Base-by-base conservation (phyloP, 1,139 yeast species). In the Candida sp. region DNA sequence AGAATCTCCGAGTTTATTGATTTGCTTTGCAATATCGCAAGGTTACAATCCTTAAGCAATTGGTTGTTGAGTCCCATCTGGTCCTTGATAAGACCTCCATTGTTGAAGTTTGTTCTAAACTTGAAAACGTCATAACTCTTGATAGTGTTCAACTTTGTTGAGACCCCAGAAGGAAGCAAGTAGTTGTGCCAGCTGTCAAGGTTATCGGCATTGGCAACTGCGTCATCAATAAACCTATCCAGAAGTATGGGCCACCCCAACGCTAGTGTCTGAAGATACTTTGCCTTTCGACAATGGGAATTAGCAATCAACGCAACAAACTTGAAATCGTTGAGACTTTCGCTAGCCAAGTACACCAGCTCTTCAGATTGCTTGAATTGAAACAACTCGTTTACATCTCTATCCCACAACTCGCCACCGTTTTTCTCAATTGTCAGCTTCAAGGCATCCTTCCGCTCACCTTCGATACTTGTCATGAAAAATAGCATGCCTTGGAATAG, bases 171-270 rank as follows among this genome's bases (percentile, higher is more conserved):
- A 1, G 96, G 88, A 40, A 92, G 69, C 3, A 88, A 62, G 63
- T 86, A 92, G 28, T 76, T 69, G 12, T 64, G 70, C 85, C 93
- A 84, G 28, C 66, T 58, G 7, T 60, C 55, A 3, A 72, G 62
- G 12, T 54, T 49, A 0, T 51, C 35, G 0, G 55, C 49, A 39
- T 67, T 63, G 3, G 59, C 57, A 1, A 81, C 60, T 51, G 88
- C 79, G 54, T 86, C 88, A n/a, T 69, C 66, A 7, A 93, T 73
- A 58, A 81, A 92, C 11, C 71, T 66, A 54, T 81, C 80, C 3
- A 90, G 84, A 32, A 93, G 62, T 22, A 91, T 81, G 1, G 98
- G 98, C 96, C 97, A 91, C 2, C 96, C 96, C 42, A 92, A 66
- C 0, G 96, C 91, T n/a, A 92, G 69, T 0, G 90, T 85, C 62